Evolutionary conservation across 208 protist genomes (phyloP).

Genomic region (Acanthamoeba royreba): DNA sequence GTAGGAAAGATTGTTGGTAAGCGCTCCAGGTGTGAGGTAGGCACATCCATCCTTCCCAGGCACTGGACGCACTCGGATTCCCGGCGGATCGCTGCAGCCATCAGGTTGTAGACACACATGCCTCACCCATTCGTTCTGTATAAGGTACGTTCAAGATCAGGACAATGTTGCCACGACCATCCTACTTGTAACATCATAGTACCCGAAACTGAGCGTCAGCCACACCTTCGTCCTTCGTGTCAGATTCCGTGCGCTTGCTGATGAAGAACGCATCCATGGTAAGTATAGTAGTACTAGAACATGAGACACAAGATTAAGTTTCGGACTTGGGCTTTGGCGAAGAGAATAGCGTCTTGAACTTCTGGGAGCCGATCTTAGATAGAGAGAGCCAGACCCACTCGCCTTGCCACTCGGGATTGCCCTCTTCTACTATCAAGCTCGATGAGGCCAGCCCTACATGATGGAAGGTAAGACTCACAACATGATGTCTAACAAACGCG

Average conservation of each 20-base stretch:
- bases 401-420: constrained; percentile 4
- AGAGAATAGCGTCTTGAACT: background rate
- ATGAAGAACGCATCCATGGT: background rate
- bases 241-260: background rate
- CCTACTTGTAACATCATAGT: background rate
- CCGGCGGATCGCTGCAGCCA: background rate
- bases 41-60: background rate
- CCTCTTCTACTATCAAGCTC: constrained; percentile 3
- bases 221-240: background rate
- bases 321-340: background rate
- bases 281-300: background rate
- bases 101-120: background rate
- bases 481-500: background rate
- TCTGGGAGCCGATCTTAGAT: background rate
- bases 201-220: background rate
- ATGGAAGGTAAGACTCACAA: too few species aligned
- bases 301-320: too few species aligned
- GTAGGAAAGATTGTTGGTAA: constrained; percentile 30
- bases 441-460: constrained; percentile 11
- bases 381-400: constrained; percentile 36
- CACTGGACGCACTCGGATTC: background rate
- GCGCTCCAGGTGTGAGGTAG: background rate
- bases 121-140: background rate
- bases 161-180: background rate
- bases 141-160: background rate